Evolutionary conservation across 768 basidiomycete genomes (phyloP).

Genomic region (Jaapia argillacea): DNA sequence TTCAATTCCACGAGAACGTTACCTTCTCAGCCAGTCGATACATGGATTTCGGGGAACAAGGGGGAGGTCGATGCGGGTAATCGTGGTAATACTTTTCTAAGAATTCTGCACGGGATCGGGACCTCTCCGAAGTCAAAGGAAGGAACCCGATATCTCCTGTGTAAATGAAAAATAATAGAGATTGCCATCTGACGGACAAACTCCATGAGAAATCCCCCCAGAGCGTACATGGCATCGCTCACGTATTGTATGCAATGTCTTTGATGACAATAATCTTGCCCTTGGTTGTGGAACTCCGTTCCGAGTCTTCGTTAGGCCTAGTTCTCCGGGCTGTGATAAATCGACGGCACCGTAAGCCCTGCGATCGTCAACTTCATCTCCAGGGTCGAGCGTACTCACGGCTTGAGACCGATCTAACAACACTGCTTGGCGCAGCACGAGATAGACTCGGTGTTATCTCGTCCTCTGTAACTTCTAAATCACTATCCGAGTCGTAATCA

Average conservation of each 20-base stretch:
- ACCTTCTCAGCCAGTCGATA: neutral
- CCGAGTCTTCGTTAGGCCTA: too few relatives aligned
- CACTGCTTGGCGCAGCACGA: neutral
- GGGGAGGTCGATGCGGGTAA: neutral
- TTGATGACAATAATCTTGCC: neutral
- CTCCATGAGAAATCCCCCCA: neutral
- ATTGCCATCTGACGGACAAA: neutral
- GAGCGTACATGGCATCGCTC: neutral
- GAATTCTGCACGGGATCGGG: neutral
- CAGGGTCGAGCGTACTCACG: neutral
- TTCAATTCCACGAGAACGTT: neutral
- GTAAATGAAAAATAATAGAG: neutral
- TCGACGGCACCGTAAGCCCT: too few relatives aligned
- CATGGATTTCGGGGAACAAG: neutral
- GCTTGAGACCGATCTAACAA: neutral
- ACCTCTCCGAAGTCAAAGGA: neutral
- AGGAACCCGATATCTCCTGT: neutral
- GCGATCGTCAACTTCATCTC: neutral
- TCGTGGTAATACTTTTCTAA: neutral
- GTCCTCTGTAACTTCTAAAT: neutral
- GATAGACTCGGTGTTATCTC: too few relatives aligned
- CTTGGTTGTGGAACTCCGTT: neutral
- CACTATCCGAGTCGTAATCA: neutral
- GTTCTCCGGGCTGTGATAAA: too few relatives aligned
- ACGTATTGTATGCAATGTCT: neutral